A percentile compares a stretch with the other conserved stretches of the same genome.
These are phyloP conservation scores for Carnegiea gigantea DNA, from an alignment of 179 eudicot species.

Conservation along the genomic window DNA sequence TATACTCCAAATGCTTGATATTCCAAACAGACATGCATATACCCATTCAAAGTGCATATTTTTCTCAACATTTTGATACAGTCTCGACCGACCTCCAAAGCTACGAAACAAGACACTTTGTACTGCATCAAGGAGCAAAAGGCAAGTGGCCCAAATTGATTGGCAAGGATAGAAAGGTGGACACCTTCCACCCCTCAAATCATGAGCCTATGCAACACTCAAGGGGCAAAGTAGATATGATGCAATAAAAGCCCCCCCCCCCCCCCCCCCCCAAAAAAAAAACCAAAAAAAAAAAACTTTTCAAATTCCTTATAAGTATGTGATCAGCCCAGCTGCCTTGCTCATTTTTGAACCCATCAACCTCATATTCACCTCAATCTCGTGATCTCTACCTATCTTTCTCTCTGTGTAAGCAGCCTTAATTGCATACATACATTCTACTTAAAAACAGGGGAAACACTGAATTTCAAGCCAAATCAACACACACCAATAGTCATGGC, in stretches of 20 bases:
- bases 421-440: slow-evolving; percentile 11
- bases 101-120: slow-evolving; percentile 2
- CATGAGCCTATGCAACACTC: slow-evolving; percentile 33
- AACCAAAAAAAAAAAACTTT: too few relatives aligned
- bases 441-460: slow-evolving; percentile 14
- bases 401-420: not conserved
- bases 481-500: slow-evolving; percentile 42
- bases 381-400: slow-evolving; percentile 34
- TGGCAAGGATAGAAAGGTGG: slow-evolving; percentile 16
- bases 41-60: not conserved
- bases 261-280: too few relatives aligned
- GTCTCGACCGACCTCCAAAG: too few relatives aligned
- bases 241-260: not conserved
- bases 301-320: too few relatives aligned
- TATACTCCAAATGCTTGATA: not conserved
- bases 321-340: slow-evolving; percentile 1
- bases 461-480: not conserved
- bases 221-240: slow-evolving; percentile 3
- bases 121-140: slow-evolving; percentile 12
- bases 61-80: not conserved
- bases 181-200: not conserved
- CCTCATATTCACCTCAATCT: slow-evolving; percentile 29
- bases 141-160: slow-evolving; percentile 30
- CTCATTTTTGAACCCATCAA: slow-evolving; percentile 8
- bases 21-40: not conserved